Evolutionary conservation across 495 filamentous ascomycete genomes (phyloP).

Genomic region (Hypoxylon trugodes): DNA sequence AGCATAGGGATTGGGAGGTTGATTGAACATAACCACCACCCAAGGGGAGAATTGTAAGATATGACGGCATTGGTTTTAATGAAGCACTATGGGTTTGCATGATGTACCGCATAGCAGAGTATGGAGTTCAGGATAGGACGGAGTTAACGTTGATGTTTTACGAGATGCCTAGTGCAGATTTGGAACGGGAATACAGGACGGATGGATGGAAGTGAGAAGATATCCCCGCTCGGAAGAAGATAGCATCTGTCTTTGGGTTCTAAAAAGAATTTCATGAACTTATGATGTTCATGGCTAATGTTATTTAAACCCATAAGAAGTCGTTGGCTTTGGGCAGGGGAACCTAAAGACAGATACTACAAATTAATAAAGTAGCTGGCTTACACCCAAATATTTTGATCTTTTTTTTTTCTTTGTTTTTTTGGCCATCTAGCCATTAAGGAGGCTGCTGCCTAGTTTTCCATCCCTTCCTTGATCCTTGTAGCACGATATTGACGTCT

Average conservation of each 20-base stretch:
- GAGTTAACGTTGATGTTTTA: neutral
- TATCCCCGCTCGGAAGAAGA: slow-evolving; percentile 6
- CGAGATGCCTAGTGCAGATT: neutral
- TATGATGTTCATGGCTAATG: slow-evolving; percentile 1
- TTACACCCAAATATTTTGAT: neutral
- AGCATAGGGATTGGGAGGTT: slow-evolving; percentile 44
- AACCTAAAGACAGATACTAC: too few relatives aligned
- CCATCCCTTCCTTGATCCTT: too few relatives aligned
- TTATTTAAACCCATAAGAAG: neutral
- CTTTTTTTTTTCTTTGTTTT: too few relatives aligned
- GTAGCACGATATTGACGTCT: too few relatives aligned
- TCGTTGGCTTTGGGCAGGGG: slow-evolving; percentile 1
- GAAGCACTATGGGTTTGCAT: slow-evolving; percentile 29
- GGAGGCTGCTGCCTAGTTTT: too few relatives aligned
- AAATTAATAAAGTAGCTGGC: slow-evolving; percentile 1
- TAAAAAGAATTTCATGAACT: slow-evolving; percentile 5
- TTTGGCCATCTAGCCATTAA: too few relatives aligned
- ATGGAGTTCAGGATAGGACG: slow-evolving; percentile 19
- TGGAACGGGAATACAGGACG: slow-evolving; percentile 3
- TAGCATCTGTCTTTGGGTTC: neutral
- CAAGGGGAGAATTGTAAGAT: slow-evolving; percentile 19
- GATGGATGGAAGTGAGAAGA: too few relatives aligned
- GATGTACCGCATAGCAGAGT: slow-evolving; percentile 9
- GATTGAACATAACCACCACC: slow-evolving; percentile 34
- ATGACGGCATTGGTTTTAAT: slow-evolving; percentile 17